A percentile compares a stretch with the other conserved stretches of the same genome.
Evolutionary conservation across 164 flowering plant species (phyloP).

Genomic region (Macadamia integrifolia): DNA sequence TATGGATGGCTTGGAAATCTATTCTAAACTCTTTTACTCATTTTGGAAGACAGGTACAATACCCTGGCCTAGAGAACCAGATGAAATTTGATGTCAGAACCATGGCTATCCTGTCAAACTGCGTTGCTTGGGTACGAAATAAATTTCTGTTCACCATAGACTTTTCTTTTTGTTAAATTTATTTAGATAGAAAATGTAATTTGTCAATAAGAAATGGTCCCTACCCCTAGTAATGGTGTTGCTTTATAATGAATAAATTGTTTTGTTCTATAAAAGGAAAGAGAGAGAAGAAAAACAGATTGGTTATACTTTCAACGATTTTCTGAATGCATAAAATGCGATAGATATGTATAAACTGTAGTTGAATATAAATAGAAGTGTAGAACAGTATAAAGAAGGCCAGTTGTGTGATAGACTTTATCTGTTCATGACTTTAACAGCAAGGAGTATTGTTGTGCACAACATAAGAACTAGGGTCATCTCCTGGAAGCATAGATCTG

Average conservation of each 20-base stretch:
- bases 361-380: no score
- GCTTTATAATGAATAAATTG: no score
- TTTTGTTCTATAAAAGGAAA: no score
- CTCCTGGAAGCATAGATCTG: no score
- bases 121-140: constrained; percentile 57
- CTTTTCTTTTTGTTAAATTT: not conserved
- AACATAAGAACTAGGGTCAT: no score
- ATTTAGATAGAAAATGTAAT: not conserved
- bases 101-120: constrained; percentile 69
- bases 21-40: not conserved
- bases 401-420: not conserved
- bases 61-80: constrained; percentile 73
- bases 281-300: no score
- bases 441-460: no score
- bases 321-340: no score
- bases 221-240: not conserved
- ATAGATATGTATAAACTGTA: not conserved
- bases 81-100: constrained; percentile 66
- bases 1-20: not conserved
- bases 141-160: not conserved
- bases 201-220: not conserved
- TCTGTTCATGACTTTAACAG: no score
- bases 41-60: constrained; percentile 65
- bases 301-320: no score
- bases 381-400: not conserved